A percentile compares a stretch with the other conserved stretches of the same genome.
Evolutionary conservation across 2,329 filamentous ascomycete genomes (phyloP).

Genomic region (Intubia oerlemansii): DNA sequence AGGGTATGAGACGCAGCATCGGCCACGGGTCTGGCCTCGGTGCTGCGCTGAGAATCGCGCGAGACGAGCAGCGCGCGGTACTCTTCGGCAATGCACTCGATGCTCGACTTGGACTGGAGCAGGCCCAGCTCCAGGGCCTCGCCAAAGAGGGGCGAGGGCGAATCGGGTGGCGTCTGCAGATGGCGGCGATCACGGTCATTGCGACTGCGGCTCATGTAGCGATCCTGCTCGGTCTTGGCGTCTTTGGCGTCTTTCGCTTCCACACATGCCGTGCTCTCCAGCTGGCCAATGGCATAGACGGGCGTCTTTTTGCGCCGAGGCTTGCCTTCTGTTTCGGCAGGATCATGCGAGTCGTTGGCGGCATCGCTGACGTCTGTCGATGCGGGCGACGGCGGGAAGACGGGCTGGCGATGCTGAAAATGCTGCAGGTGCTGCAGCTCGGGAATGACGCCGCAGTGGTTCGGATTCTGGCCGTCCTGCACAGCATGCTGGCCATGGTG

Average conservation of each 20-base stretch:
- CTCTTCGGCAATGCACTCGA: slow-evolving; percentile 28
- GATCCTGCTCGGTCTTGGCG: neutral
- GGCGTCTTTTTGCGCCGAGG: slow-evolving; percentile 28
- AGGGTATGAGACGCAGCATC: too few relatives aligned
- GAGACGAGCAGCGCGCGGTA: slow-evolving; percentile 25
- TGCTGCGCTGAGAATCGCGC: slow-evolving; percentile 14
- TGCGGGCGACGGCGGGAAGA: too few relatives aligned
- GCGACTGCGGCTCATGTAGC: too few relatives aligned
- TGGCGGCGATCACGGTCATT: too few relatives aligned
- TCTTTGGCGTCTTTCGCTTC: neutral
- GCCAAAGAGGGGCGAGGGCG: neutral
- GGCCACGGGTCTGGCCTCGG: too few relatives aligned
- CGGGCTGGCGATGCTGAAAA: too few relatives aligned
- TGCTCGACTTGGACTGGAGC: slow-evolving; percentile 14
- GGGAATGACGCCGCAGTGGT: slow-evolving; percentile 10
- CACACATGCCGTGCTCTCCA: slow-evolving; percentile 19
- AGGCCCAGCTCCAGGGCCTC: slow-evolving; percentile 5
- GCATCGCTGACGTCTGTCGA: too few relatives aligned
- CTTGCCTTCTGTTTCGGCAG: slow-evolving; percentile 8
- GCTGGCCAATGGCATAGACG: slow-evolving; percentile 25
- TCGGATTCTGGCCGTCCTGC: neutral
- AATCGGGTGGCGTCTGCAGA: slow-evolving; percentile 3
- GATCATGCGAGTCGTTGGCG: too few relatives aligned
- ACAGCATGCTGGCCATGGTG: too few relatives aligned
- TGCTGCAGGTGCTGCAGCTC: slow-evolving; percentile 16